These are phyloP conservation scores for Tuber brumale DNA, from an alignment of 495 filamentous ascomycete genomes.

Conservation along the genomic window DNA sequence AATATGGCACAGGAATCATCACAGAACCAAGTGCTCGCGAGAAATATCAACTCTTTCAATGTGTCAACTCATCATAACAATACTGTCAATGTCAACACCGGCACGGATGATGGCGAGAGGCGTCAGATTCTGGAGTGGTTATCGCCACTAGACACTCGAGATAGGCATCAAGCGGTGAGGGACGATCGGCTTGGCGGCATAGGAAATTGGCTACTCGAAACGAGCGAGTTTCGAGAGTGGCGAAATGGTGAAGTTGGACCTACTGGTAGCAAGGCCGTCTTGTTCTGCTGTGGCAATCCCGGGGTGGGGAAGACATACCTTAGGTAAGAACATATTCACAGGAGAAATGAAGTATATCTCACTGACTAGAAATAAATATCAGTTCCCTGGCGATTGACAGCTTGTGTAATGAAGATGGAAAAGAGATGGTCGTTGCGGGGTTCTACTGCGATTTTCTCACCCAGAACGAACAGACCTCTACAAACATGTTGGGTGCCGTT, in stretches of 20 bases:
- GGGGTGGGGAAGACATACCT: background rate
- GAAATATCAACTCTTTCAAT: background rate
- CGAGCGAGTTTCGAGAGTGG: too few relatives aligned
- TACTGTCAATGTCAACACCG: background rate
- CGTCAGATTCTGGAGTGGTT: background rate
- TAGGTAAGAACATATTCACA: background rate
- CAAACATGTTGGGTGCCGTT: background rate
- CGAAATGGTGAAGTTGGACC: too few relatives aligned
- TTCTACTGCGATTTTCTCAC: background rate
- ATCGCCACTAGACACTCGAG: background rate
- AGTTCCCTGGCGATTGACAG: background rate
- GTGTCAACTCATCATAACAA: background rate
- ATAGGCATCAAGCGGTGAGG: background rate
- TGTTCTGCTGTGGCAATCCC: background rate
- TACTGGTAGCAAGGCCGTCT: background rate
- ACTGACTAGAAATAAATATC: background rate
- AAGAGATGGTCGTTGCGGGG: background rate
- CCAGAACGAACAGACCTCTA: background rate
- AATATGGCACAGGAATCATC: background rate
- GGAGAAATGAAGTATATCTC: background rate
- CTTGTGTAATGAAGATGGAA: background rate
- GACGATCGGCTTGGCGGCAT: background rate
- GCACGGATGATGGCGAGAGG: too few relatives aligned
- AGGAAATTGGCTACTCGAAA: background rate
- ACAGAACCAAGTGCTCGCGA: background rate